These are phyloP conservation scores for Pyricularia sp. DNA, from an alignment of 2,329 filamentous ascomycete genomes.

Conservation along the genomic window DNA sequence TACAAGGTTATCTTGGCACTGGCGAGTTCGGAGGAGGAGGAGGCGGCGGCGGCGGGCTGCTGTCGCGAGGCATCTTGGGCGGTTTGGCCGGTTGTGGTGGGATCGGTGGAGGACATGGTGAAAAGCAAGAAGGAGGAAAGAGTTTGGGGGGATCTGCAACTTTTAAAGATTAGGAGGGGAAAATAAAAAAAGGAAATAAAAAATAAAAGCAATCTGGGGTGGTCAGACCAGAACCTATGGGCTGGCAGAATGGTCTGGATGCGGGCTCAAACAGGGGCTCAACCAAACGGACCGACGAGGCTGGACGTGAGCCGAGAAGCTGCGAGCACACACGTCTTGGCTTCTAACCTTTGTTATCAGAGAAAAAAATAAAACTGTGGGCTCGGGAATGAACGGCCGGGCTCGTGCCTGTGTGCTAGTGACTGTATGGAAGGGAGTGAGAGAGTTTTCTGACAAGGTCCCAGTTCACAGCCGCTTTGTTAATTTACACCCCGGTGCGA, in stretches of 20 bases:
- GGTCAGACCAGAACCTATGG: not conserved
- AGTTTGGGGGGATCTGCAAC: not conserved
- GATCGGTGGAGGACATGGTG: conserved; percentile 24
- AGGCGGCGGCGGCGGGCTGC: conserved; percentile 53
- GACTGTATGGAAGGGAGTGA: not conserved
- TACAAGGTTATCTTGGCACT: conserved; percentile 63
- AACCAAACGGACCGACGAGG: not conserved
- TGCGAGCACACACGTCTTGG: not conserved
- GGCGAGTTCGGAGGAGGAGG: conserved; percentile 56
- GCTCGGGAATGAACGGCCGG: not conserved
- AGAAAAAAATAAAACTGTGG: not conserved
- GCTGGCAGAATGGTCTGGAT: not conserved
- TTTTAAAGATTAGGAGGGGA: not conserved
- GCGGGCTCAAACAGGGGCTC: not conserved
- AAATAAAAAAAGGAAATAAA: not conserved
- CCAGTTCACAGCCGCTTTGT: not conserved
- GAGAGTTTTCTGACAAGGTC: not conserved
- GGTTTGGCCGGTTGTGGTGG: conserved; percentile 13
- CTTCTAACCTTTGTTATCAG: not conserved
- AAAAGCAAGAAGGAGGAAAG: conserved; percentile 16
- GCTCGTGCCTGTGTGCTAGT: not conserved
- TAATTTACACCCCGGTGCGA: not conserved
- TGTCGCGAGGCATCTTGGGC: conserved; percentile 48
- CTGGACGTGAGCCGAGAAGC: not conserved
- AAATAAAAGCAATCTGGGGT: not conserved